Percentiles rank a stretch among this genome's conserved stretches.
These are phyloP conservation scores for Beauveria australis DNA, from an alignment of 2,329 filamentous ascomycete species.

Conservation along the genomic window DNA sequence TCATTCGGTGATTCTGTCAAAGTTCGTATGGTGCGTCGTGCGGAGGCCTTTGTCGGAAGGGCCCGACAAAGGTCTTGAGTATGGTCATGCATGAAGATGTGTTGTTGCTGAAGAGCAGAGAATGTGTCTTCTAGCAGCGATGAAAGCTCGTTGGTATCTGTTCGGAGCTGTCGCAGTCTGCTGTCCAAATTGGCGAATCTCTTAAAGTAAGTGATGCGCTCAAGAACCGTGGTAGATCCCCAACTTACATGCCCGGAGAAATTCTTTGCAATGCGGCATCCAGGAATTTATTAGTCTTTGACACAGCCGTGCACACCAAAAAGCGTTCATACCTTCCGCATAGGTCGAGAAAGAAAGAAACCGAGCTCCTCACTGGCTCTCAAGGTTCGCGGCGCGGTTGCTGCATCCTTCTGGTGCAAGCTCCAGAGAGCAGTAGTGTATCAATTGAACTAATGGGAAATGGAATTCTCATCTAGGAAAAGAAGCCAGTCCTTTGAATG, in stretches of 20 bases:
- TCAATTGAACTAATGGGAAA: background rate
- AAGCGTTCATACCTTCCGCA: background rate
- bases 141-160: background rate
- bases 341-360: background rate
- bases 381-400: background rate
- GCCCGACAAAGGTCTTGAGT: conserved; percentile 15
- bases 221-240: background rate
- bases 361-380: background rate
- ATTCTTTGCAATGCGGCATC: background rate
- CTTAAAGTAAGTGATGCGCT: background rate
- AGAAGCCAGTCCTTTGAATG: background rate
- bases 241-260: background rate
- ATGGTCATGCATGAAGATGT: background rate
- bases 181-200: background rate
- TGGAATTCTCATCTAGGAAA: background rate
- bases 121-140: background rate
- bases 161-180: background rate
- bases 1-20: conserved; percentile 28
- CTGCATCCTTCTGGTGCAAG: background rate
- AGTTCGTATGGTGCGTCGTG: conserved; percentile 26
- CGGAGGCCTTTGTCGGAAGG: conserved; percentile 13
- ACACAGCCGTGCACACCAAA: background rate
- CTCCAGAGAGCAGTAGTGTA: background rate
- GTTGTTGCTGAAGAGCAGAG: background rate
- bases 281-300: background rate